Evolutionary conservation across 768 basidiomycete species (phyloP).

Genomic region (Tricholoma sp.): DNA sequence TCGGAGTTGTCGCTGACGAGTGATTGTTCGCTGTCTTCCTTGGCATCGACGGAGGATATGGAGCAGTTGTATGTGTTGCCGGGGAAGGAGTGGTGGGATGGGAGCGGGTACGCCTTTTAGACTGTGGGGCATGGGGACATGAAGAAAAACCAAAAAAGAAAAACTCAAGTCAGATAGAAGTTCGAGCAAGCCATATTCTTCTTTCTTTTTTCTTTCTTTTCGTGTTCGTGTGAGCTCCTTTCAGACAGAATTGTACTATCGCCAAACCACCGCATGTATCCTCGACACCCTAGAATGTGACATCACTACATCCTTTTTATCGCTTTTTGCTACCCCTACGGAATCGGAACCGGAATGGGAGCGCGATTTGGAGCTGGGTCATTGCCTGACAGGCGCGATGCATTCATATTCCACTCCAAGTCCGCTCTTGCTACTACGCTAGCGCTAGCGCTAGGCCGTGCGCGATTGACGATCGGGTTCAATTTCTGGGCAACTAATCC

Average conservation of each 20-base stretch:
- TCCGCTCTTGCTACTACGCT: too few species aligned
- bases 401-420: too few species aligned
- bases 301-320: background rate
- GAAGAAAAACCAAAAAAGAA: too few species aligned
- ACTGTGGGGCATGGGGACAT: too few species aligned
- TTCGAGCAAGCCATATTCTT: too few species aligned
- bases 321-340: too few species aligned
- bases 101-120: background rate
- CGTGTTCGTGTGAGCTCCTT: background rate
- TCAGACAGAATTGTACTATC: background rate
- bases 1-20: conserved; percentile 2
- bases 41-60: background rate
- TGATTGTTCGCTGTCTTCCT: conserved; percentile 1
- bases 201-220: background rate
- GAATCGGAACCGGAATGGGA: too few species aligned
- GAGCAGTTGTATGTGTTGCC: background rate
- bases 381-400: too few species aligned
- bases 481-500: too few species aligned
- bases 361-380: background rate
- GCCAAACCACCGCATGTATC: background rate
- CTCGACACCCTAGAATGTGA: background rate
- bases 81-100: background rate
- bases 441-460: too few species aligned
- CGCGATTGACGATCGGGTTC: background rate
- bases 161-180: too few species aligned